These are phyloP conservation scores for Gnetum montanum DNA, from an alignment of 75 land plant species.

Conservation along the genomic window DNA sequence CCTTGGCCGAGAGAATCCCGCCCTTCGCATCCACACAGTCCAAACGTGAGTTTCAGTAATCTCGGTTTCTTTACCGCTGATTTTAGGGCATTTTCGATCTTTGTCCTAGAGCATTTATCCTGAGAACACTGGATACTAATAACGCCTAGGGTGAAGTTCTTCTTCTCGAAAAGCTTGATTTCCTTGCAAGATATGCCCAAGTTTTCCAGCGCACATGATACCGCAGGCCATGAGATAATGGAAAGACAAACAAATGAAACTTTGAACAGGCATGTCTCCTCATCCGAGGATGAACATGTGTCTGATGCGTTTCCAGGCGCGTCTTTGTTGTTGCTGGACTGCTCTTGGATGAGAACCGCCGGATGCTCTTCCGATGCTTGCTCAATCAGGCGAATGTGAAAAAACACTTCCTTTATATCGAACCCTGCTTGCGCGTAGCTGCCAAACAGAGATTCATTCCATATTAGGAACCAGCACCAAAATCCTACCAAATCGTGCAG, in stretches of 20 bases:
- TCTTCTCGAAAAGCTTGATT: conserved; percentile 68
- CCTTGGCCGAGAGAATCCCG: conserved; percentile 4
- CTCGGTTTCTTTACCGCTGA: conserved; percentile 43
- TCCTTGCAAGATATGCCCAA: conserved; percentile 49
- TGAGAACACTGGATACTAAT: conserved; percentile 29
- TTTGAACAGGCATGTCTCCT: conserved; percentile 17
- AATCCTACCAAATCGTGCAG: background rate
- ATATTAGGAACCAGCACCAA: background rate
- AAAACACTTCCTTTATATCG: conserved; percentile 65
- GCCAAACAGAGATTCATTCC: too few species aligned
- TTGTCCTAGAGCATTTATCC: conserved; percentile 31
- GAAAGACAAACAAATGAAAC: conserved; percentile 55
- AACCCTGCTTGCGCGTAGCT: conserved; percentile 79
- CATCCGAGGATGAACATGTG: conserved; percentile 12
- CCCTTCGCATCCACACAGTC: conserved; percentile 73
- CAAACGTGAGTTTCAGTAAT: conserved; percentile 47
- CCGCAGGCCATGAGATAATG: conserved; percentile 45
- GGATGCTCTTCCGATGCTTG: conserved; percentile 44
- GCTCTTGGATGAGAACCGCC: conserved; percentile 39
- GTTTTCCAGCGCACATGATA: conserved; percentile 47
- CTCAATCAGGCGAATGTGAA: conserved; percentile 55
- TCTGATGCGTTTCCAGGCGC: background rate
- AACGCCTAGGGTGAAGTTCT: conserved; percentile 44
- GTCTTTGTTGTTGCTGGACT: conserved; percentile 10
- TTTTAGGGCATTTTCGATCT: conserved; percentile 36